Percentiles rank a stretch among this genome's conserved stretches.
Evolutionary conservation across 208 protist genomes (phyloP).

Genomic region (Wallacemonas rigidus): DNA sequence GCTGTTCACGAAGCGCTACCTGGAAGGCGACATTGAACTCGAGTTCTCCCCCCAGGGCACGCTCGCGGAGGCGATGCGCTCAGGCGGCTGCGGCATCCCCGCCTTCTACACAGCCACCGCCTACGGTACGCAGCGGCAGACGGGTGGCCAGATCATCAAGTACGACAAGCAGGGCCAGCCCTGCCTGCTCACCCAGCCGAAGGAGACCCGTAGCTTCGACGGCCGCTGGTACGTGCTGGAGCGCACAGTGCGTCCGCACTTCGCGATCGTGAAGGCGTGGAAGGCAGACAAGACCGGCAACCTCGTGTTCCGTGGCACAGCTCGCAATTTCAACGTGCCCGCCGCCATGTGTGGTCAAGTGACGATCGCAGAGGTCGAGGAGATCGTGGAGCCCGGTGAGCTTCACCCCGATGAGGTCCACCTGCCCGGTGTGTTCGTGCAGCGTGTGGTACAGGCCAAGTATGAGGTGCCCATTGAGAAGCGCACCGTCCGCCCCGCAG

Average conservation of each 20-base stretch:
- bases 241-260: slow-evolving; percentile 91
- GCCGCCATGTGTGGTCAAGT: slow-evolving; percentile 88
- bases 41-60: slow-evolving; percentile 97
- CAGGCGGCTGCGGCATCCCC: slow-evolving; percentile 96
- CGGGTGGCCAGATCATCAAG: slow-evolving; percentile 92
- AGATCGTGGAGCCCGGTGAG: slow-evolving; percentile 93
- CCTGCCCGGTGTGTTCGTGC: slow-evolving; percentile 94
- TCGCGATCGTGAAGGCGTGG: slow-evolving; percentile 93
- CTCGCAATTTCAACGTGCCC: slow-evolving; percentile 95
- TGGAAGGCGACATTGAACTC: slow-evolving; percentile 95
- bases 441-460: slow-evolving; percentile 83
- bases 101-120: slow-evolving; percentile 97
- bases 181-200: slow-evolving; percentile 57
- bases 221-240: slow-evolving; percentile 93
- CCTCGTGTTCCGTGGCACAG: slow-evolving; percentile 88
- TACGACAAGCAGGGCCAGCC: slow-evolving; percentile 90
- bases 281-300: slow-evolving; percentile 93
- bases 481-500: slow-evolving; percentile 29
- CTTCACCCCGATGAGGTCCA: slow-evolving; percentile 95
- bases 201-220: slow-evolving; percentile 91
- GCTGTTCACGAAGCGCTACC: slow-evolving; percentile 94
- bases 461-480: slow-evolving; percentile 62
- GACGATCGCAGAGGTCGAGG: slow-evolving; percentile 95
- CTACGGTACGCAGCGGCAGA: slow-evolving; percentile 92
- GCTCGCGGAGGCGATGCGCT: slow-evolving; percentile 94